A percentile compares a stretch with the other conserved stretches of the same genome.
phyloP scores from a whole-genome alignment of 257 asterid species.

The Hygrophila difformis region DNA sequence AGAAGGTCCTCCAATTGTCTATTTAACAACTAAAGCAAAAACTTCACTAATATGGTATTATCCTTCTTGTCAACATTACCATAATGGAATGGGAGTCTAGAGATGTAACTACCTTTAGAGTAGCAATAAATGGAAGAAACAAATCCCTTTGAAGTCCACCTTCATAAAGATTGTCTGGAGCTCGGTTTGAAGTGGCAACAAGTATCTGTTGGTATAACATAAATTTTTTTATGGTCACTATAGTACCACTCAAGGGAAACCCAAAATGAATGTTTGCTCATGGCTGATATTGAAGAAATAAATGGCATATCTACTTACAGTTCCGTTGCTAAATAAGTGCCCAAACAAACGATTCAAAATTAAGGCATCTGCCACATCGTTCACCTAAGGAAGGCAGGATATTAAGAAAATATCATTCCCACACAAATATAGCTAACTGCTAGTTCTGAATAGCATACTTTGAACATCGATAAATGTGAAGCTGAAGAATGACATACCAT shows the following conservation, averaged over 20 bases:
- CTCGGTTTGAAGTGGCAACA: constrained; percentile 84
- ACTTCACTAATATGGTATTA: too few relatives aligned
- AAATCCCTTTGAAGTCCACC: constrained; percentile 87
- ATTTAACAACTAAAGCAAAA: neutral
- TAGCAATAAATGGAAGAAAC: constrained; percentile 75
- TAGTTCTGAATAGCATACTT: too few relatives aligned
- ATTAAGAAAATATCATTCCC: neutral
- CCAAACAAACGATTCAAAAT: constrained; percentile 73
- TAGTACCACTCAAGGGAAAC: too few relatives aligned
- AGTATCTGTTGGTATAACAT: constrained; percentile 42
- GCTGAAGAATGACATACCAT: constrained; percentile 41
- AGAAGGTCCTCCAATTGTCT: too few relatives aligned
- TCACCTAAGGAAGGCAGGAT: constrained; percentile 42
- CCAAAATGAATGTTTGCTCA: too few relatives aligned
- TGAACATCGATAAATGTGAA: too few relatives aligned
- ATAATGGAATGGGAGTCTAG: neutral
- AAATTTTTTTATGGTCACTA: too few relatives aligned
- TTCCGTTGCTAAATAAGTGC: constrained; percentile 68
- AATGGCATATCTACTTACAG: constrained; percentile 45
- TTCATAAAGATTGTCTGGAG: constrained; percentile 83
- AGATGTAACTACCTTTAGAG: constrained; percentile 45
- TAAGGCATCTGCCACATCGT: constrained; percentile 87
- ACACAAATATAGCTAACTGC: too few relatives aligned
- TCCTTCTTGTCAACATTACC: constrained; percentile 9
- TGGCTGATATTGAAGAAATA: too few relatives aligned